A percentile compares a stretch with the other conserved stretches of the same genome.
These are phyloP conservation scores for Lactarius indigo DNA, from an alignment of 768 basidiomycete species.

Conservation along the genomic window DNA sequence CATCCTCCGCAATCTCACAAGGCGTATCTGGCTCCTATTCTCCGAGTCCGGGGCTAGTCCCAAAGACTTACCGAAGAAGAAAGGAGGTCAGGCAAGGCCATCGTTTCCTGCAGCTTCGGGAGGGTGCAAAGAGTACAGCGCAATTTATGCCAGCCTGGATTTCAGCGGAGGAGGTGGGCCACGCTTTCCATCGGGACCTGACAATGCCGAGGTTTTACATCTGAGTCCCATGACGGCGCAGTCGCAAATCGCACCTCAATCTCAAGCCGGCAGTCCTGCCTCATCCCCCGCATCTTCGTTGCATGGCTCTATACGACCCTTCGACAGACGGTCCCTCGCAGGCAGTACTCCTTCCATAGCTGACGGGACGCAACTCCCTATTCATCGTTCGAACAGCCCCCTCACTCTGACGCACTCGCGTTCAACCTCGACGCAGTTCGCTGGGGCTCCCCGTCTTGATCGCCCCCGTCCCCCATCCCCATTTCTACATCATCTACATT, in stretches of 20 bases:
- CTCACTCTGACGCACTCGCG: neutral
- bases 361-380: neutral
- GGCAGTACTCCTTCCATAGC: neutral
- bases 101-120: neutral
- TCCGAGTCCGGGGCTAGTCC: neutral
- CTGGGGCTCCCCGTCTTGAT: neutral
- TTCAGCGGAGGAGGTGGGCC: neutral
- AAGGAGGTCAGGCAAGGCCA: neutral
- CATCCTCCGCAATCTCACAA: neutral
- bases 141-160: constrained; percentile 1
- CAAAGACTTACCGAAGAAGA: neutral
- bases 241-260: neutral
- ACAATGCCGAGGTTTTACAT: neutral
- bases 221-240: neutral
- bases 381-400: neutral
- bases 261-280: neutral
- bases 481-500: too few relatives aligned
- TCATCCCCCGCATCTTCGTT: neutral
- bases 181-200: neutral
- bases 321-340: neutral
- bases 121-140: neutral
- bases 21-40: neutral
- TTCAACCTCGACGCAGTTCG: constrained; percentile 1
- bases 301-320: neutral
- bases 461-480: neutral